phyloP scores from a whole-genome alignment of 257 asterid genomes.

The Nicotiana paniculata region DNA sequence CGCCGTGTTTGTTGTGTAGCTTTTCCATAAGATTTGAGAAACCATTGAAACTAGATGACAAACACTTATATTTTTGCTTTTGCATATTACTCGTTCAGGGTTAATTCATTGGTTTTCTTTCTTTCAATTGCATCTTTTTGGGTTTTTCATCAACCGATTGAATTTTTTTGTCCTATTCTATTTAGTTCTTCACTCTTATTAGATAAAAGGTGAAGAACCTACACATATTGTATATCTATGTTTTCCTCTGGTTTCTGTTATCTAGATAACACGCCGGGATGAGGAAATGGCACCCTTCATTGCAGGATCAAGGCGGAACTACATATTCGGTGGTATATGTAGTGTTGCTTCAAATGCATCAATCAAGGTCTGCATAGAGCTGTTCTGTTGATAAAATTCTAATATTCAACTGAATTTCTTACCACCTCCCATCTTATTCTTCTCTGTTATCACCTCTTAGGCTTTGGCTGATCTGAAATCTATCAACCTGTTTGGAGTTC shows the following conservation, averaged over 20 bases:
- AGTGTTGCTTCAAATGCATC: conserved; percentile 74
- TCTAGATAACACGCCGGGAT: conserved; percentile 92
- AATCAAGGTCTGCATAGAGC: conserved; percentile 54
- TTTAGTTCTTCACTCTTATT: not conserved
- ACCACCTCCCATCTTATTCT: not conserved
- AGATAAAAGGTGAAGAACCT: not conserved
- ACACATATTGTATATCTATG: not conserved
- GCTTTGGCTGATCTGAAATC: conserved; percentile 90
- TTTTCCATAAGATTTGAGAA: conserved; percentile 1
- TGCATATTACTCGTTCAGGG: not conserved
- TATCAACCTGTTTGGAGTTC: conserved; percentile 97
- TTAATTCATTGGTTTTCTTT: not conserved
- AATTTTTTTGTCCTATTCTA: not conserved
- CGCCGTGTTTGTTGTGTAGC: not conserved
- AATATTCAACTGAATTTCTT: not conserved
- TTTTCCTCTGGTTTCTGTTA: conserved; percentile 14
- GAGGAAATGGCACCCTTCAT: conserved; percentile 91
- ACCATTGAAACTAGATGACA: not conserved
- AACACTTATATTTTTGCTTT: not conserved
- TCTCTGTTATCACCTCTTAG: conserved; percentile 29
- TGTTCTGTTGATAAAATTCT: not conserved
- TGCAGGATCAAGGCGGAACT: conserved; percentile 77
- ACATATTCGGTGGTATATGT: conserved; percentile 94
- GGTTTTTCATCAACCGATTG: not conserved
- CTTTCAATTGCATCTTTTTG: not conserved